These are phyloP conservation scores for Zygosaccharomyces sapae DNA, from an alignment of 1,139 yeast species.

Conservation along the genomic window DNA sequence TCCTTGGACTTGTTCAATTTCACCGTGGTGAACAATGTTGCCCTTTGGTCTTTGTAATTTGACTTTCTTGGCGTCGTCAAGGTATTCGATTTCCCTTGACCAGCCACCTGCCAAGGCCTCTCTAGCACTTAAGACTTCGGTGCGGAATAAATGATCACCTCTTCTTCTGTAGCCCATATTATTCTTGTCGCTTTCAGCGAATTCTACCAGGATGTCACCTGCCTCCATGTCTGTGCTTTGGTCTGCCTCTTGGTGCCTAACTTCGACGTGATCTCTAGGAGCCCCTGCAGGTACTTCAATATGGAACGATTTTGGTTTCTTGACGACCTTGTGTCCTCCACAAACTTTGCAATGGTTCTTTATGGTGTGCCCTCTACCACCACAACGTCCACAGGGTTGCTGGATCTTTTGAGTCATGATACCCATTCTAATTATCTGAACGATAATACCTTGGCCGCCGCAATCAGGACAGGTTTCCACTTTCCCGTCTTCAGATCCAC, in stretches of 20 bases:
- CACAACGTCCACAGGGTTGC: slow-evolving; percentile 71
- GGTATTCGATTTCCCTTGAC: slow-evolving; percentile 59
- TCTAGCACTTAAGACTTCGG: slow-evolving; percentile 65
- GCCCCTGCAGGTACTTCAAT: slow-evolving; percentile 70
- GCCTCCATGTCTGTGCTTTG: slow-evolving; percentile 74
- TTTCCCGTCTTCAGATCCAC: slow-evolving; percentile 78
- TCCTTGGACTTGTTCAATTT: slow-evolving; percentile 63
- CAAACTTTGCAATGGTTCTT: slow-evolving; percentile 63
- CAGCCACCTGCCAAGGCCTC: slow-evolving; percentile 82
- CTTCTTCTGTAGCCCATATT: slow-evolving; percentile 86
- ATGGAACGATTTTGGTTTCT: slow-evolving; percentile 54
- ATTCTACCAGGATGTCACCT: slow-evolving; percentile 66
- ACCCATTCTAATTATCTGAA: slow-evolving; percentile 72
- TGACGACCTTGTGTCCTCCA: slow-evolving; percentile 61
- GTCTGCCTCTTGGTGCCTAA: slow-evolving; percentile 75
- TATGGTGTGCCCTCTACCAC: slow-evolving; percentile 69
- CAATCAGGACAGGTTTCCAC: slow-evolving; percentile 63
- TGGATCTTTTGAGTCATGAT: slow-evolving; percentile 88
- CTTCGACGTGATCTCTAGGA: slow-evolving; percentile 54
- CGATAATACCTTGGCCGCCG: slow-evolving; percentile 65
- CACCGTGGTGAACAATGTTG: slow-evolving; percentile 54
- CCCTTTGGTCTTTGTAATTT: slow-evolving; percentile 50
- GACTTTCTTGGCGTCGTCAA: slow-evolving; percentile 57
- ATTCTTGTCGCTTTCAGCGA: slow-evolving; percentile 50
- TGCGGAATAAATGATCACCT: slow-evolving; percentile 68